A percentile compares a stretch with the other conserved stretches of the same genome.
Conservation (phyloP, 352 stramenopile genomes). For the Elongisporangium anandrum region DNA sequence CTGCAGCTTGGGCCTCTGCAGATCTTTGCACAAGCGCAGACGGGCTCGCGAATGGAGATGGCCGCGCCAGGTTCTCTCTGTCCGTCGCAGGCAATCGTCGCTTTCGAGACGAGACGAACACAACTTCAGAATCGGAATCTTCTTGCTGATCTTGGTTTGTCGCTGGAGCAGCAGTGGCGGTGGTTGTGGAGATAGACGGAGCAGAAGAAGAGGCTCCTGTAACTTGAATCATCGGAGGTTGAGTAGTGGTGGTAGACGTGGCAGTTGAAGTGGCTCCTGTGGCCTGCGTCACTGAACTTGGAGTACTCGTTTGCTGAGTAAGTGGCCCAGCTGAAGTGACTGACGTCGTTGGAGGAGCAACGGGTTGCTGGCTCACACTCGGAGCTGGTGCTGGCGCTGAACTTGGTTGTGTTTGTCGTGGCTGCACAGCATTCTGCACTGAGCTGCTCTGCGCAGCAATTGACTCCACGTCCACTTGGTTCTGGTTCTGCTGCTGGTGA, state of each 20-base stretch:
- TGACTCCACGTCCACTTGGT: too few species aligned
- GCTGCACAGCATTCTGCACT: not conserved
- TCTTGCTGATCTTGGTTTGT: not conserved
- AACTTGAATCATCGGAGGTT: not conserved
- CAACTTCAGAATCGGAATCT: not conserved
- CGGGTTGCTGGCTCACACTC: not conserved
- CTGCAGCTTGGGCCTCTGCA: not conserved
- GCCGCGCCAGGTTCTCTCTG: not conserved
- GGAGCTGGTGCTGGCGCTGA: not conserved
- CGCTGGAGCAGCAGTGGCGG: not conserved
- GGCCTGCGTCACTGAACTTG: constrained; percentile 1
- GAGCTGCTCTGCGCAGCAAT: too few species aligned
- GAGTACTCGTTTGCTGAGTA: not conserved
- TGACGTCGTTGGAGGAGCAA: not conserved
- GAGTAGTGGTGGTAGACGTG: not conserved
- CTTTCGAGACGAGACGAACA: not conserved
- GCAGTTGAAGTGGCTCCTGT: constrained; percentile 1
- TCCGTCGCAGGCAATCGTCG: not conserved
- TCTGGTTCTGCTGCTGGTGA: not conserved
- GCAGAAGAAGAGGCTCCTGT: not conserved
- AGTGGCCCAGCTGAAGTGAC: not conserved
- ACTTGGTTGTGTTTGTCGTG: not conserved
- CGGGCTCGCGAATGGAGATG: not conserved
- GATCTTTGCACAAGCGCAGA: not conserved
- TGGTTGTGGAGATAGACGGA: not conserved